These are phyloP conservation scores for Scytalidium sp. DNA, from an alignment of 2,329 filamentous ascomycete species.

Conservation along the genomic window DNA sequence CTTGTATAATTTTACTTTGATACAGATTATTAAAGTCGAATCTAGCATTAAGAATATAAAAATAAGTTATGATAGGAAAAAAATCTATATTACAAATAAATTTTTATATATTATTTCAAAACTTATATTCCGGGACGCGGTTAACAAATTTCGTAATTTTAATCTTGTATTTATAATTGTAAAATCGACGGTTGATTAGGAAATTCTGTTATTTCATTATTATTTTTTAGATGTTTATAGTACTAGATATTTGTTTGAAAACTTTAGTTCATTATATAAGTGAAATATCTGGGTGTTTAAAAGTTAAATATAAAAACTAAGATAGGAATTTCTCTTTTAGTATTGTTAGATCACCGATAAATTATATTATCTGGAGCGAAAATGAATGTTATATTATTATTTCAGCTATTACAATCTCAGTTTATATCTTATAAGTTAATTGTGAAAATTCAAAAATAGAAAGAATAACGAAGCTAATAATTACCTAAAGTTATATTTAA, in stretches of 20 bases:
- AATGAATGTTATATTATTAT: conserved; percentile 1
- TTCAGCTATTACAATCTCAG: neutral
- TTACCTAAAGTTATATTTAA: too few relatives aligned
- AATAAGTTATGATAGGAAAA: conserved; percentile 17
- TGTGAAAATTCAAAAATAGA: too few relatives aligned
- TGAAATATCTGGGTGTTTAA: conserved; percentile 3
- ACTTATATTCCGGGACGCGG: too few relatives aligned
- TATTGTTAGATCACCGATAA: neutral
- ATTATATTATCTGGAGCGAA: conserved; percentile 2
- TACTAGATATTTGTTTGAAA: too few relatives aligned
- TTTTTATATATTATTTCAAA: conserved; percentile 9
- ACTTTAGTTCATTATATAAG: conserved; percentile 1
- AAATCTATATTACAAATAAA: conserved; percentile 18
- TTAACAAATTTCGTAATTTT: too few relatives aligned
- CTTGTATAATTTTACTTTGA: conserved; percentile 8
- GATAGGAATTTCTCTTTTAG: neutral
- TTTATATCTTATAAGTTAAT: too few relatives aligned
- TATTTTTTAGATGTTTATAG: too few relatives aligned
- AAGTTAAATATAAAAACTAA: neutral
- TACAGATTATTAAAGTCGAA: neutral
- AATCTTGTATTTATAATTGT: too few relatives aligned
- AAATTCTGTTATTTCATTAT: too few relatives aligned
- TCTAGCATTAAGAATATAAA: conserved; percentile 6
- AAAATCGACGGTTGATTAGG: too few relatives aligned
- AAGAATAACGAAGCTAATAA: too few relatives aligned